Conservation (phyloP, 495 filamentous ascomycete genomes). For the Penicillium malachiteum region DNA sequence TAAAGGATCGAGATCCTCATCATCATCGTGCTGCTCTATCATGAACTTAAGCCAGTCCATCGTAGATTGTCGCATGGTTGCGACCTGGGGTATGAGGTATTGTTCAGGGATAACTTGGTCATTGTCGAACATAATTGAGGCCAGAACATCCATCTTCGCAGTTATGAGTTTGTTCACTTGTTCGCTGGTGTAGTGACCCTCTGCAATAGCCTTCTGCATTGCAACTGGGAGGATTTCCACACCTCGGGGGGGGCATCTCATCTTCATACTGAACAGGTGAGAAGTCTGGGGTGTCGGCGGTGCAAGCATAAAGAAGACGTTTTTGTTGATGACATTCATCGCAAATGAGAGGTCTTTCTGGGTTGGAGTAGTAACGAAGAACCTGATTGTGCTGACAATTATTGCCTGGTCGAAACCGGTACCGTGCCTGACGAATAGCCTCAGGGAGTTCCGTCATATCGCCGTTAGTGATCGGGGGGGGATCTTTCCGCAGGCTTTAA, state of each 20-base stretch:
- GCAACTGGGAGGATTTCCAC: slow-evolving; percentile 30
- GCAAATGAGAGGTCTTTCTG: slow-evolving; percentile 34
- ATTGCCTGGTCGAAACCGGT: not conserved
- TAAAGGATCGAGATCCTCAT: slow-evolving; percentile 1
- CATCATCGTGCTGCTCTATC: not conserved
- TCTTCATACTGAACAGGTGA: not conserved
- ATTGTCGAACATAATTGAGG: not conserved
- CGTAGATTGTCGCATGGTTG: not conserved
- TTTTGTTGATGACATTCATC: slow-evolving; percentile 35
- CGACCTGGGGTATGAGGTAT: not conserved
- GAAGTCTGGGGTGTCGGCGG: slow-evolving; percentile 46
- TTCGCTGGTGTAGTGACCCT: slow-evolving; percentile 50
- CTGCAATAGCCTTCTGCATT: slow-evolving; percentile 46
- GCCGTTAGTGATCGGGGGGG: too few species aligned
- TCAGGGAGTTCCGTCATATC: not conserved
- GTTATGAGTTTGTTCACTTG: slow-evolving; percentile 38
- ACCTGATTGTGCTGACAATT: not conserved
- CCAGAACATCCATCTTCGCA: slow-evolving; percentile 39
- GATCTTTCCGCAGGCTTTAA: too few species aligned
- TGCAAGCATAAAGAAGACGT: slow-evolving; percentile 67
- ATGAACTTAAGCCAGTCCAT: not conserved
- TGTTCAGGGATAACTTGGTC: not conserved
- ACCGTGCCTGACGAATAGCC: not conserved
- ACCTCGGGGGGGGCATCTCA: not conserved
- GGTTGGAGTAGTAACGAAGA: not conserved